phyloP scores from a whole-genome alignment of 2,329 filamentous ascomycete species.

The Colletotrichum somersetense region DNA sequence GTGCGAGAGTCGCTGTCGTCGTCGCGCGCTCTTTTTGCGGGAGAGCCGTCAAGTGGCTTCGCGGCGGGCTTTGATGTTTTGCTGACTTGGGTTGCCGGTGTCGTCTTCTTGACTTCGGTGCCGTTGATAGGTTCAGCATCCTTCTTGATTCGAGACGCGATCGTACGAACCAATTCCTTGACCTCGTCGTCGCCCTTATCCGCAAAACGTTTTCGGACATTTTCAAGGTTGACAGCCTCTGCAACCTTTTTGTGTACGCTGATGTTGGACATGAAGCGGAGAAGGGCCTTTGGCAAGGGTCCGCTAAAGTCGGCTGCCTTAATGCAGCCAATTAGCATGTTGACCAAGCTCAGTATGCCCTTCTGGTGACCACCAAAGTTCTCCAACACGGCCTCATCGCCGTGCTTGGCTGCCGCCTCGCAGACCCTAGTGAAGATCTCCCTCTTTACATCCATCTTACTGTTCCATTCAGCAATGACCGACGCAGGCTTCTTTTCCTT shows the following conservation, averaged over 20 bases:
- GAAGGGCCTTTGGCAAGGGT: constrained; percentile 66
- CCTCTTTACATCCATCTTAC: constrained; percentile 58
- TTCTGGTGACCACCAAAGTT: constrained; percentile 70
- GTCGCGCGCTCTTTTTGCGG: constrained; percentile 55
- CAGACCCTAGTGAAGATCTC: constrained; percentile 64
- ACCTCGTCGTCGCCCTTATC: constrained; percentile 75
- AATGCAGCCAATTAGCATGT: constrained; percentile 66
- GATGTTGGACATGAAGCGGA: constrained; percentile 71
- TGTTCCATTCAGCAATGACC: constrained; percentile 55
- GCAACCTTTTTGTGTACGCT: constrained; percentile 72
- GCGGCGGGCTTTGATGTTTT: constrained; percentile 48
- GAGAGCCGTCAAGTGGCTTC: constrained; percentile 49
- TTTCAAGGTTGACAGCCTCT: constrained; percentile 75
- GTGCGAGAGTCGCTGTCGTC: constrained; percentile 56
- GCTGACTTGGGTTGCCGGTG: constrained; percentile 30
- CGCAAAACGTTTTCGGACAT: constrained; percentile 72
- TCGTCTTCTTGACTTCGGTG: constrained; percentile 44
- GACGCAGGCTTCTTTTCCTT: constrained; percentile 57
- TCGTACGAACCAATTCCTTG: constrained; percentile 70
- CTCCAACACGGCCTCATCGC: constrained; percentile 67
- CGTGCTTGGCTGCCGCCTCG: constrained; percentile 66
- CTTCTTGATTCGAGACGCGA: constrained; percentile 62
- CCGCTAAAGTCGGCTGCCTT: constrained; percentile 65
- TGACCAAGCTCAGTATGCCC: constrained; percentile 66
- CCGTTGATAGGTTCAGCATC: constrained; percentile 46